Evolutionary conservation across 2,329 filamentous ascomycete genomes (phyloP).

Genomic region (Volutella citrinella): DNA sequence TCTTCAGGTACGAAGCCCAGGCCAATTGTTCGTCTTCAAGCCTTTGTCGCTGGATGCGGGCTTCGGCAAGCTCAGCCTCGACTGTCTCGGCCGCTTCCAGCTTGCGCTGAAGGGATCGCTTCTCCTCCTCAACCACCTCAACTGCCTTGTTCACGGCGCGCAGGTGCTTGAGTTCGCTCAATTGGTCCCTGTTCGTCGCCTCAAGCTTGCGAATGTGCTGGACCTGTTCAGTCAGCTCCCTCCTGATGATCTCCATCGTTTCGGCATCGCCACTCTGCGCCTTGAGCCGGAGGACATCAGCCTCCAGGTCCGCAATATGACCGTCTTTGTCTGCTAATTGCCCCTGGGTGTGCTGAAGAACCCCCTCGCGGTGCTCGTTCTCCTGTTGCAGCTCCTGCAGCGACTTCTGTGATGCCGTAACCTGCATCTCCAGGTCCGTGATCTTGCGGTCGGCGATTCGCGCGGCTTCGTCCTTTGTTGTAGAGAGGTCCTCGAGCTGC

Average conservation of each 20-base stretch:
- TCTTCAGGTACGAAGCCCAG: slow-evolving; percentile 84
- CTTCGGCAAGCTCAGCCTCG: slow-evolving; percentile 74
- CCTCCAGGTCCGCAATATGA: slow-evolving; percentile 72
- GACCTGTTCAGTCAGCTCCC: slow-evolving; percentile 87
- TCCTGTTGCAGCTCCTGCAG: slow-evolving; percentile 61
- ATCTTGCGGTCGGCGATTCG: slow-evolving; percentile 55
- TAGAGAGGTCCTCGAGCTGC: slow-evolving; percentile 70
- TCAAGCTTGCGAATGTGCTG: slow-evolving; percentile 87
- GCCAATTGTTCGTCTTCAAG: slow-evolving; percentile 84
- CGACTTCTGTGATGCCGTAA: slow-evolving; percentile 43
- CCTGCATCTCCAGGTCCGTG: slow-evolving; percentile 52
- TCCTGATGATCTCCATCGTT: slow-evolving; percentile 79
- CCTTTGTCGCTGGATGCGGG: slow-evolving; percentile 77
- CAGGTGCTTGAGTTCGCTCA: slow-evolving; percentile 74
- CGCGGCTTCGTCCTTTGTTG: slow-evolving; percentile 66
- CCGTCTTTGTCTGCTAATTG: slow-evolving; percentile 67
- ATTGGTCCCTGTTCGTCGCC: slow-evolving; percentile 73
- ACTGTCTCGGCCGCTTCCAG: slow-evolving; percentile 72
- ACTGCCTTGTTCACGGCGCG: slow-evolving; percentile 82
- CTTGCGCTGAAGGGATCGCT: slow-evolving; percentile 74
- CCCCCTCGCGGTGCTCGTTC: slow-evolving; percentile 50
- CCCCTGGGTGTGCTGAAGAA: slow-evolving; percentile 60
- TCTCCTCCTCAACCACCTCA: slow-evolving; percentile 93
- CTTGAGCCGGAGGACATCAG: slow-evolving; percentile 79
- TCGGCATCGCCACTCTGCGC: slow-evolving; percentile 85